Percentiles rank a stretch among this genome's conserved stretches.
These are phyloP conservation scores for Krasilnikovozyma curviuscula DNA, from an alignment of 768 basidiomycete species.

Conservation along the genomic window DNA sequence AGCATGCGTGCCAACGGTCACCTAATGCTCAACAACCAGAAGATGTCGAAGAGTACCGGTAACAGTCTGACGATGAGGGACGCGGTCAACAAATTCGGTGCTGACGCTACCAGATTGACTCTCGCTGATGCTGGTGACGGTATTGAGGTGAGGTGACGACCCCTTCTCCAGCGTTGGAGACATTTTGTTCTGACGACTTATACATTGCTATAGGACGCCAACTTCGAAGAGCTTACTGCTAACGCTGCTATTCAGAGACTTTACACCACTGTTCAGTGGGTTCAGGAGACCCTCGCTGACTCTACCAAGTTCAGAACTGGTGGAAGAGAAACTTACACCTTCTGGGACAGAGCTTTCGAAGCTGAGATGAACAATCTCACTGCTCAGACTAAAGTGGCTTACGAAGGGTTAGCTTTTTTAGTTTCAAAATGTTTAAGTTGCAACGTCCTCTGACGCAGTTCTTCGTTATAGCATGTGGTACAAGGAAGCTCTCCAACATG, in stretches of 20 bases:
- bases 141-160: slow-evolving; percentile 42
- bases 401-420: slow-evolving; percentile 45
- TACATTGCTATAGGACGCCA: slow-evolving; percentile 11
- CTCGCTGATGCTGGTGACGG: slow-evolving; percentile 96
- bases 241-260: slow-evolving; percentile 89
- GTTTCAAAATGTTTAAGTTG: not conserved
- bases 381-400: slow-evolving; percentile 58
- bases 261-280: slow-evolving; percentile 79
- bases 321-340: slow-evolving; percentile 39
- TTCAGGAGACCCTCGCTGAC: slow-evolving; percentile 66
- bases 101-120: slow-evolving; percentile 76
- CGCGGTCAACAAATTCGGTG: slow-evolving; percentile 82
- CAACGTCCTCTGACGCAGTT: not conserved
- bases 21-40: slow-evolving; percentile 89
- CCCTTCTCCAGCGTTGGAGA: not conserved
- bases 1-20: slow-evolving; percentile 93
- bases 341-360: slow-evolving; percentile 78
- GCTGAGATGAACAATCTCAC: slow-evolving; percentile 75
- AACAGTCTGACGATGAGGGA: slow-evolving; percentile 83
- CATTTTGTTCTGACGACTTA: too few species aligned
- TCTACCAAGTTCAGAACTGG: slow-evolving; percentile 54
- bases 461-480: slow-evolving; percentile 49
- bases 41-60: slow-evolving; percentile 95
- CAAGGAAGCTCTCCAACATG: slow-evolving; percentile 87
- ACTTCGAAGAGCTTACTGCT: slow-evolving; percentile 90